These are phyloP conservation scores for Hexamita inflata DNA, from an alignment of 208 protist species.

Conservation along the genomic window DNA sequence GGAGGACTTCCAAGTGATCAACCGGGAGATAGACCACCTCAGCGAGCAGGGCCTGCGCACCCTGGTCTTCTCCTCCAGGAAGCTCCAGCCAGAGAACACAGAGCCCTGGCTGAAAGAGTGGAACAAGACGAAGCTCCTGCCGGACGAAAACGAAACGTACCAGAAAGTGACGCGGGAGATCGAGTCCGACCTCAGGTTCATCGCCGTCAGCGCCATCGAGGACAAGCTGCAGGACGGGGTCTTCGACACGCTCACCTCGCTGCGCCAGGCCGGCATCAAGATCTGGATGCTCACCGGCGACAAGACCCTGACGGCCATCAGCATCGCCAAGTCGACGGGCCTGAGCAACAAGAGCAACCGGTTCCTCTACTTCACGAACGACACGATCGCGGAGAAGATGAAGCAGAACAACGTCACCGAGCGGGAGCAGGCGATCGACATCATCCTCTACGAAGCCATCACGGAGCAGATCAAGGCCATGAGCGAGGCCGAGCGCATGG, in stretches of 20 bases:
- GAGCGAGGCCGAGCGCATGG: no score
- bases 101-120: neutral
- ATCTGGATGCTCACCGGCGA: constrained; percentile 96
- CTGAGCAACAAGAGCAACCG: neutral
- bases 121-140: neutral
- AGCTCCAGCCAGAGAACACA: neutral
- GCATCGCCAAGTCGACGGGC: neutral
- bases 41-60: neutral
- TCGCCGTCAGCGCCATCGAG: constrained; percentile 81
- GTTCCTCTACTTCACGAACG: constrained; percentile 4
- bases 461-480: no score
- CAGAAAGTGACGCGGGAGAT: neutral
- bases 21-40: neutral
- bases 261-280: constrained; percentile 84
- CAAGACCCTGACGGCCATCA: constrained; percentile 75
- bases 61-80: neutral
- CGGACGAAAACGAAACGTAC: neutral
- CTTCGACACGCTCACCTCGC: constrained; percentile 66
- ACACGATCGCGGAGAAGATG: neutral
- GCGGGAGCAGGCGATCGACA: neutral
- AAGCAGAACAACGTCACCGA: neutral
- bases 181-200: constrained; percentile 5
- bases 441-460: neutral
- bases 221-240: constrained; percentile 81
- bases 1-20: no score